Evolutionary conservation across 2,329 filamentous ascomycete species (phyloP).

Genomic region (Drechmeria coniospora): DNA sequence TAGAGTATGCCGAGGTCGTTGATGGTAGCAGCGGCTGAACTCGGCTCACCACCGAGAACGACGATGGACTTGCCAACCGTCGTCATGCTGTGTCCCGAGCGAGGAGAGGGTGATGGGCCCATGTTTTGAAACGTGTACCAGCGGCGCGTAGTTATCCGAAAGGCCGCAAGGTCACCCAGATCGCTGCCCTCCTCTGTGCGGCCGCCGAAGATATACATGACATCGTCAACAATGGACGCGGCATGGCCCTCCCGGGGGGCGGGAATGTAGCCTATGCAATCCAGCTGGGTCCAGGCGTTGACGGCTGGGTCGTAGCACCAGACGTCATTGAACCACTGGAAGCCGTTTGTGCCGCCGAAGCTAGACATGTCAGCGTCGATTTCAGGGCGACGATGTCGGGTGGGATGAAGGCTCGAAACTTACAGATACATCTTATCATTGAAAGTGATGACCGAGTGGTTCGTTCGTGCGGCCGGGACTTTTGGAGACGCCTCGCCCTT

Average conservation of each 20-base stretch:
- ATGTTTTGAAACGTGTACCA: constrained; percentile 99
- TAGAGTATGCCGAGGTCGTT: constrained; percentile 82
- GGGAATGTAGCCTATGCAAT: constrained; percentile 96
- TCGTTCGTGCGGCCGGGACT: constrained; percentile 78
- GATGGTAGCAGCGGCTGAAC: constrained; percentile 64
- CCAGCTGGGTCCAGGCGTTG: constrained; percentile 75
- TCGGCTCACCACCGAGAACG: constrained; percentile 86
- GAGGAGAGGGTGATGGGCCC: constrained; percentile 84
- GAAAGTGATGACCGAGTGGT: constrained; percentile 82
- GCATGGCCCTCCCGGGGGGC: constrained; percentile 88
- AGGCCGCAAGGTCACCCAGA: constrained; percentile 80
- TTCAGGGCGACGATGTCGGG: not conserved
- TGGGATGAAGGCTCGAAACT: constrained; percentile 21
- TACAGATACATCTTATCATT: constrained; percentile 90
- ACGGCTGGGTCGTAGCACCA: constrained; percentile 82
- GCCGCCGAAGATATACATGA: constrained; percentile 98
- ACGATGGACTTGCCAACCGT: constrained; percentile 84
- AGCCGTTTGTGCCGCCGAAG: constrained; percentile 94
- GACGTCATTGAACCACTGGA: constrained; percentile 97
- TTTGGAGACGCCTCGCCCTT: constrained; percentile 36
- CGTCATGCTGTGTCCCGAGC: constrained; percentile 97
- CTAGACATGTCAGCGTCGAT: constrained; percentile 24
- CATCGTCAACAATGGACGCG: constrained; percentile 82
- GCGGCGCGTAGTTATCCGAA: constrained; percentile 57
- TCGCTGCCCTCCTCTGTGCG: constrained; percentile 87